phyloP scores from a whole-genome alignment of 2,329 filamentous ascomycete genomes.

The Penicillium sp. region DNA sequence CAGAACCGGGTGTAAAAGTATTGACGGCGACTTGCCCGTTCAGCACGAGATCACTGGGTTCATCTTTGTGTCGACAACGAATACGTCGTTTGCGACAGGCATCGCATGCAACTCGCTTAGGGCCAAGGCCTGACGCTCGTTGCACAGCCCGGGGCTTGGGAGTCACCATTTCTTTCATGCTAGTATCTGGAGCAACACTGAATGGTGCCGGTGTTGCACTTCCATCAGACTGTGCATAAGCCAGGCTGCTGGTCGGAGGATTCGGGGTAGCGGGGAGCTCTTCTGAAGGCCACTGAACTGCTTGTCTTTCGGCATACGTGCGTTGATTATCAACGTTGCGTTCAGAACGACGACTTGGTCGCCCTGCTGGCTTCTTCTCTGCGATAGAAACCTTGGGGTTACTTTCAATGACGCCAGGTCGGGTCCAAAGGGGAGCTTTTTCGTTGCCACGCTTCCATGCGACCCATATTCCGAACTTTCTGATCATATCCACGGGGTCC shows the following conservation, averaged over 20 bases:
- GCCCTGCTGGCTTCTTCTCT: constrained; percentile 56
- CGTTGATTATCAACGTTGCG: constrained; percentile 49
- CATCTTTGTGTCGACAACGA: constrained; percentile 63
- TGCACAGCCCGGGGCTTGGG: constrained; percentile 47
- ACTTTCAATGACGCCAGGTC: constrained; percentile 55
- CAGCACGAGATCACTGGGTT: constrained; percentile 36
- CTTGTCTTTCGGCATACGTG: constrained; percentile 41
- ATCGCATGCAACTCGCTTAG: constrained; percentile 61
- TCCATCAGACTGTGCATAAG: constrained; percentile 23
- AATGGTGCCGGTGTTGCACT: constrained; percentile 25
- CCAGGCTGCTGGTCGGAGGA: constrained; percentile 11
- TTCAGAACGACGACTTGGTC: constrained; percentile 57
- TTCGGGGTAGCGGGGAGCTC: constrained; percentile 21
- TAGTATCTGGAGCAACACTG: constrained; percentile 16
- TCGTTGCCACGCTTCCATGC: constrained; percentile 68
- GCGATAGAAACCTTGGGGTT: constrained; percentile 48
- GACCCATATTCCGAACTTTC: constrained; percentile 63
- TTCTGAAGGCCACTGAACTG: constrained; percentile 37
- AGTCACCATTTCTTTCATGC: constrained; percentile 30
- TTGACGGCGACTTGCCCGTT: constrained; percentile 31
- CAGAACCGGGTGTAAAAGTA: constrained; percentile 31
- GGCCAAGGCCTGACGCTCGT: constrained; percentile 59
- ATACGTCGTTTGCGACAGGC: constrained; percentile 62
- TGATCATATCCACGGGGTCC: constrained; percentile 60
- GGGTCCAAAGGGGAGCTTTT: constrained; percentile 60